Evolutionary conservation across 495 filamentous ascomycete species (phyloP).

Genomic region (Talaromyces borbonicus): DNA sequence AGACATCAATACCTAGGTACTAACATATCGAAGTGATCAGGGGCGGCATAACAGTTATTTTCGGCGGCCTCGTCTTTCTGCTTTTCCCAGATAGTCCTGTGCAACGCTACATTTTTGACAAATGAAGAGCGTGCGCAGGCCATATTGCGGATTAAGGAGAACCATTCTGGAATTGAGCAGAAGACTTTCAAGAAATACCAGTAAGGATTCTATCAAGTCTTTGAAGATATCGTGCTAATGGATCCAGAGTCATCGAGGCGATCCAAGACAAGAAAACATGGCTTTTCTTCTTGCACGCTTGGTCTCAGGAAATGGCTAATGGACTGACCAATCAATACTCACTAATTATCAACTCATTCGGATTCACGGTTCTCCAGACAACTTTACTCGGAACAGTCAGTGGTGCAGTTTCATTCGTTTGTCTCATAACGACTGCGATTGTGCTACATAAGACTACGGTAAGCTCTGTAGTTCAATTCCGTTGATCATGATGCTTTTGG

Average conservation of each 20-base stretch:
- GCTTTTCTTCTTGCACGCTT: slow-evolving; percentile 30
- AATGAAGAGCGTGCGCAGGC: slow-evolving; percentile 45
- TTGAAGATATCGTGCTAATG: neutral
- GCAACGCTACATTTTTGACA: slow-evolving; percentile 43
- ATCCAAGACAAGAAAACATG: slow-evolving; percentile 20
- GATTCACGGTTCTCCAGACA: slow-evolving; percentile 29
- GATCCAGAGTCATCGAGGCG: slow-evolving; percentile 19
- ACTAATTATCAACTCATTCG: slow-evolving; percentile 33
- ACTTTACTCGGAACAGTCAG: slow-evolving; percentile 24
- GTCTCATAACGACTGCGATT: slow-evolving; percentile 18
- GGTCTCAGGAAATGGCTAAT: slow-evolving; percentile 34
- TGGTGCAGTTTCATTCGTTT: slow-evolving; percentile 26
- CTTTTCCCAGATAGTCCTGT: slow-evolving; percentile 50
- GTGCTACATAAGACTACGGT: slow-evolving; percentile 22
- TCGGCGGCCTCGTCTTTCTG: slow-evolving; percentile 38
- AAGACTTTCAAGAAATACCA: slow-evolving; percentile 45
- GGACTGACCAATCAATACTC: slow-evolving; percentile 34
- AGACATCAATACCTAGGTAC: neutral
- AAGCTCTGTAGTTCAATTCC: neutral
- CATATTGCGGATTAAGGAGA: slow-evolving; percentile 43
- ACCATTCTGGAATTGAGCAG: slow-evolving; percentile 52
- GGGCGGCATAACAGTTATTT: slow-evolving; percentile 39
- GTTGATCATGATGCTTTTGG: neutral
- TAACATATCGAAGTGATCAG: slow-evolving; percentile 29
- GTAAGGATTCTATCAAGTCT: neutral